These are phyloP conservation scores for Trypanosoma conorhini DNA, from an alignment of 208 protist species.

Conservation along the genomic window DNA sequence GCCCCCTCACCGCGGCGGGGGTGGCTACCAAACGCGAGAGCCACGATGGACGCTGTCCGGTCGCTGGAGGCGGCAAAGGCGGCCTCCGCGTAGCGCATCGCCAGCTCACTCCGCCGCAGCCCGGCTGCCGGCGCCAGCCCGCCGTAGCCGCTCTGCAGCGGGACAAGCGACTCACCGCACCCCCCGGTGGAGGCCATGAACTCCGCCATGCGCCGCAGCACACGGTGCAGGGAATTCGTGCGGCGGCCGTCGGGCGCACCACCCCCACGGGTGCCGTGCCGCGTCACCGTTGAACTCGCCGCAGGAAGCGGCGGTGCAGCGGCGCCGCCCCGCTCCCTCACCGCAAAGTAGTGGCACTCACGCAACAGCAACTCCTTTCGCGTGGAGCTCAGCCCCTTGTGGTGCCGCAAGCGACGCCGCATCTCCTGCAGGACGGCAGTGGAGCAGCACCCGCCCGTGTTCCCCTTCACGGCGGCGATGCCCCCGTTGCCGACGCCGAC, in stretches of 20 bases:
- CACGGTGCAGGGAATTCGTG: neutral
- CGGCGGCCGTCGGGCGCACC: neutral
- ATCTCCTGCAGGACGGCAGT: constrained; percentile 9
- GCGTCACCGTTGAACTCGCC: neutral
- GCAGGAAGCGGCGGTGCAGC: too few species aligned
- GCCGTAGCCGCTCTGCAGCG: constrained; percentile 3
- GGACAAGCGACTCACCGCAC: constrained; percentile 1
- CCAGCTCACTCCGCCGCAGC: constrained; percentile 14
- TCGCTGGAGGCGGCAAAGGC: constrained; percentile 17
- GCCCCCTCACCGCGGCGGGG: neutral
- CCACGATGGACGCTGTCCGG: neutral
- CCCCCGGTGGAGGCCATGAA: constrained; percentile 29
- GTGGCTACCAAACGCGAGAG: constrained; percentile 9
- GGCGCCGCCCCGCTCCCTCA: constrained; percentile 4
- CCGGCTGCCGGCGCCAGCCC: constrained; percentile 7
- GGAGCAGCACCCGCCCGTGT: neutral
- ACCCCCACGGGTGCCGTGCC: neutral
- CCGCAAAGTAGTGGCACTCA: constrained; percentile 18
- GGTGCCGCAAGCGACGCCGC: constrained; percentile 4
- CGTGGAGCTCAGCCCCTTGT: constrained; percentile 23
- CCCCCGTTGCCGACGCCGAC: neutral
- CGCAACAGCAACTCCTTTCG: constrained; percentile 16
- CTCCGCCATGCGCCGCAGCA: constrained; percentile 17
- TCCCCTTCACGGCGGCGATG: neutral
- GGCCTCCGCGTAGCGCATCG: constrained; percentile 11